Evolutionary conservation across 352 stramenopile species (phyloP).

Genomic region (Phytophthora pseudosyringae): DNA sequence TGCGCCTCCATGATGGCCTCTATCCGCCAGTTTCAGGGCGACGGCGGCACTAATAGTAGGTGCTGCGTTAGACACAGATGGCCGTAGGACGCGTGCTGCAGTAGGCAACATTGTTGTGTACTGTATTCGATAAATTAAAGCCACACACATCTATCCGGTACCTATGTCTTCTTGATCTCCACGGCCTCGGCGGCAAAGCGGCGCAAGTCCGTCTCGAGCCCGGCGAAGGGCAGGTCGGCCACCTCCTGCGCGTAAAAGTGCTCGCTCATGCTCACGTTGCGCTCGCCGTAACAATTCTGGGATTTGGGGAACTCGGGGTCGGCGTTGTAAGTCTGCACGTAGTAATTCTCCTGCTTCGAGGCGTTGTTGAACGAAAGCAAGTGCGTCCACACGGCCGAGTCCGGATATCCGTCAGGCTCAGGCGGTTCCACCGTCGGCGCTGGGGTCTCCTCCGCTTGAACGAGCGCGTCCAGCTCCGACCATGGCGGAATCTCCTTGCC

Average conservation of each 20-base stretch:
- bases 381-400: slow-evolving; percentile 74
- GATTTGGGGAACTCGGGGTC: slow-evolving; percentile 47
- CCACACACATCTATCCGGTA: neutral
- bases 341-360: slow-evolving; percentile 47
- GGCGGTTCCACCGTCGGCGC: slow-evolving; percentile 29
- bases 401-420: slow-evolving; percentile 44
- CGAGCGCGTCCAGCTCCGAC: slow-evolving; percentile 26
- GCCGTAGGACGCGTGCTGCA: neutral
- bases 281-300: slow-evolving; percentile 71
- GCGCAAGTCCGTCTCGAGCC: slow-evolving; percentile 33
- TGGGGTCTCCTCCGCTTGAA: slow-evolving; percentile 28
- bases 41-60: neutral
- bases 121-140: slow-evolving; percentile 24
- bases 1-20: neutral
- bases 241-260: slow-evolving; percentile 36
- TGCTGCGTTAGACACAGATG: slow-evolving; percentile 8
- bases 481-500: slow-evolving; percentile 32
- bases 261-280: slow-evolving; percentile 34
- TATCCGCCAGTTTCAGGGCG: slow-evolving; percentile 5
- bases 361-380: slow-evolving; percentile 63
- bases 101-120: slow-evolving; percentile 1
- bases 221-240: slow-evolving; percentile 23
- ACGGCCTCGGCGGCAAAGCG: slow-evolving; percentile 35
- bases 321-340: slow-evolving; percentile 60
- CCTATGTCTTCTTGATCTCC: slow-evolving; percentile 27